Conservation (phyloP, 129 eudicot genomes). For the Helianthus annuus region DNA sequence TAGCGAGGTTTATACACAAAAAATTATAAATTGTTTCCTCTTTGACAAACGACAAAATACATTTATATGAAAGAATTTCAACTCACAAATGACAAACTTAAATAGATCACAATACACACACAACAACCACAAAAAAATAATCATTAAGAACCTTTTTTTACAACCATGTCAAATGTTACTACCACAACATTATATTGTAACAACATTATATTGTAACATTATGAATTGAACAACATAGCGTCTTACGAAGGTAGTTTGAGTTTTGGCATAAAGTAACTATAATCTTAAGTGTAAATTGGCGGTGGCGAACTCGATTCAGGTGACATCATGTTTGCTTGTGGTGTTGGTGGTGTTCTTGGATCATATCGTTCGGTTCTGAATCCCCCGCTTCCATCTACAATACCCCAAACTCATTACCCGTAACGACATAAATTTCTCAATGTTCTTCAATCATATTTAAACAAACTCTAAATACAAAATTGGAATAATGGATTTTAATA, state of each 20-base stretch:
- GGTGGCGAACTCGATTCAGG: conserved; percentile 24
- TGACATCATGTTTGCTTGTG: conserved; percentile 33
- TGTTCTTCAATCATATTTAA: not conserved
- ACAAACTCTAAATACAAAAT: not conserved
- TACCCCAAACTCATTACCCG: not conserved
- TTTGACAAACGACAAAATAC: not conserved
- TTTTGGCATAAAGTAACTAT: not conserved
- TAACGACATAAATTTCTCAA: not conserved
- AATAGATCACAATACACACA: not conserved
- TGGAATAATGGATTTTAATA: no score
- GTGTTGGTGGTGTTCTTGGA: conserved; percentile 42
- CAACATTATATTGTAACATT: not conserved
- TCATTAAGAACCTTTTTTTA: not conserved
- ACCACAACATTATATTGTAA: not conserved
- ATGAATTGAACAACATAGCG: not conserved
- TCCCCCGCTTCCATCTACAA: conserved; percentile 21
- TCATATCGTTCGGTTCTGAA: conserved; percentile 33
- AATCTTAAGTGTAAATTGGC: conserved; percentile 21
- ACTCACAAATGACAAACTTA: not conserved
- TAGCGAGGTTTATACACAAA: not conserved
- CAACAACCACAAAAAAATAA: no score
- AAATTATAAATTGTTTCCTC: not conserved
- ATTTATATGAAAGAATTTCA: not conserved
- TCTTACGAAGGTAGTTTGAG: not conserved
- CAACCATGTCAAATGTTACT: not conserved